These are phyloP conservation scores for Solanum appendiculatum DNA, from an alignment of 257 asterid species.

Conservation along the genomic window DNA sequence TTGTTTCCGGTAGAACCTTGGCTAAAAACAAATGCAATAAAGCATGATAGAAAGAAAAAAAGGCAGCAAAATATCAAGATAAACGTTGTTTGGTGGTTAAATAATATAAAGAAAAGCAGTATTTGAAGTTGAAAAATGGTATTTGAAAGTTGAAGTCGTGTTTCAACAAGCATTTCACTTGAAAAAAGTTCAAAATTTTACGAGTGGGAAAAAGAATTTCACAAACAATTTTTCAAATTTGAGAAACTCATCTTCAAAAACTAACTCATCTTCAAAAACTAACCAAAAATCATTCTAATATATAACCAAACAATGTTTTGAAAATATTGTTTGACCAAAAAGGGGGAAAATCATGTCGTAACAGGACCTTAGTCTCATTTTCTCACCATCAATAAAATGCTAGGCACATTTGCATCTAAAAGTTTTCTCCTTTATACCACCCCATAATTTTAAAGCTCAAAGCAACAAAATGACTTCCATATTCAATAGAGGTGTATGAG, in stretches of 20 bases:
- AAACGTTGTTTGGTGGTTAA: neutral
- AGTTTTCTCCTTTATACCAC: neutral
- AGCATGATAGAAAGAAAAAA: neutral
- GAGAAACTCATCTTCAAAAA: neutral
- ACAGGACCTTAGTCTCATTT: neutral
- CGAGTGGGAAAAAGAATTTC: neutral
- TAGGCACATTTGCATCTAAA: neutral
- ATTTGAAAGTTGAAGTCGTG: neutral
- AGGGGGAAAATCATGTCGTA: neutral
- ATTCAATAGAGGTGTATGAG: neutral
- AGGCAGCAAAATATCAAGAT: neutral
- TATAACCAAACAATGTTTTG: neutral
- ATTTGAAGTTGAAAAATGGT: neutral
- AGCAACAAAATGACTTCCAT: neutral
- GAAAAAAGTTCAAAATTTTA: neutral
- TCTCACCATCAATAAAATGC: neutral
- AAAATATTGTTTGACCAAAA: too few species aligned
- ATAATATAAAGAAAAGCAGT: neutral
- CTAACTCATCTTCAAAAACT: neutral
- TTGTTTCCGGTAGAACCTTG: neutral
- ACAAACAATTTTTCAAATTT: neutral
- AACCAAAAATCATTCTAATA: neutral
- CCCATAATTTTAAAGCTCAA: neutral
- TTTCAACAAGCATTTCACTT: neutral
- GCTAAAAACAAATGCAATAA: neutral